Conservation (phyloP, 1,284 basidiomycete species). For the Coniophora puteana region DNA sequence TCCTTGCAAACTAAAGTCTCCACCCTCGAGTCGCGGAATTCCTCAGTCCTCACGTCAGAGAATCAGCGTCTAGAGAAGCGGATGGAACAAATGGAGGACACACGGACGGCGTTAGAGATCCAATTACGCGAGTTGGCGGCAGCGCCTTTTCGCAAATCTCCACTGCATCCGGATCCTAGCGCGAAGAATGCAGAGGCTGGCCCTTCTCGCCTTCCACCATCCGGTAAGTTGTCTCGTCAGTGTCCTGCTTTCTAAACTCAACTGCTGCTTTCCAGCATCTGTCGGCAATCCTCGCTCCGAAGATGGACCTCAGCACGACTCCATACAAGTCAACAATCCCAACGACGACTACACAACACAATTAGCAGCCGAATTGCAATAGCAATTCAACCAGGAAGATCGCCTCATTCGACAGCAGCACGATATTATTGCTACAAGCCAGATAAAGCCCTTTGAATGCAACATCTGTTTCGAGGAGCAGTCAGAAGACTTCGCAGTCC, state of each 20-base stretch:
- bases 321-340: neutral
- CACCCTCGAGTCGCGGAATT: slow-evolving; percentile 31
- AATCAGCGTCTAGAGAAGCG: slow-evolving; percentile 28
- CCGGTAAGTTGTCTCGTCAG: neutral
- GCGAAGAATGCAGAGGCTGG: no score
- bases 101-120: slow-evolving; percentile 15
- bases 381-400: slow-evolving; percentile 44
- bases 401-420: slow-evolving; percentile 32
- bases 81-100: slow-evolving; percentile 25
- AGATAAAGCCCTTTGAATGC: slow-evolving; percentile 44
- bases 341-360: slow-evolving; percentile 13
- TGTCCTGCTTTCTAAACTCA: neutral
- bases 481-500: slow-evolving; percentile 42
- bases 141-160: no score
- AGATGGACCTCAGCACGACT: neutral
- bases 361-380: slow-evolving; percentile 37
- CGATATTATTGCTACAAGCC: slow-evolving; percentile 23
- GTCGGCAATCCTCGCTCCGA: neutral
- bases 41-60: slow-evolving; percentile 25
- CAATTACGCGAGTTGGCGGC: no score
- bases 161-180: no score
- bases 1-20: slow-evolving; percentile 36
- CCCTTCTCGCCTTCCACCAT: slow-evolving; percentile 1
- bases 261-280: neutral
- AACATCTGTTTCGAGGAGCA: slow-evolving; percentile 52